Evolutionary conservation across 768 basidiomycete species (phyloP).

Genomic region (Tulasnella sp.): DNA sequence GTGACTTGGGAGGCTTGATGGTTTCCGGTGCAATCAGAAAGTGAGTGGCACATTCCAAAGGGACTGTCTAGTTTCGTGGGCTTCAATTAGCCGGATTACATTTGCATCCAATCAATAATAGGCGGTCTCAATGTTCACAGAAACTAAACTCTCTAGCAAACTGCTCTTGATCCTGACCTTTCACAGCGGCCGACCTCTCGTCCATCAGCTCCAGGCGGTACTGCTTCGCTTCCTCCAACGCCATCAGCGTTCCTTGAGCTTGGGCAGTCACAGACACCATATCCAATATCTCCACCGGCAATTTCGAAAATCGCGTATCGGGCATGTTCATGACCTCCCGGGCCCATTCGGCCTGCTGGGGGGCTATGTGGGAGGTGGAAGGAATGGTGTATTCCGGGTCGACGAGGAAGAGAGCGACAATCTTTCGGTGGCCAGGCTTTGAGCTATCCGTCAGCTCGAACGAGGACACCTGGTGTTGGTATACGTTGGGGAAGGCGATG

Average conservation of each 20-base stretch:
- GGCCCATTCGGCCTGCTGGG: slow-evolving; percentile 41
- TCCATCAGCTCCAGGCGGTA: background rate
- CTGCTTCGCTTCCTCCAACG: slow-evolving; percentile 2
- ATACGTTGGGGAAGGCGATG: slow-evolving; percentile 45
- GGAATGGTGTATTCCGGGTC: slow-evolving; percentile 29
- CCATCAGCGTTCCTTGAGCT: background rate
- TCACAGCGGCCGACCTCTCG: background rate
- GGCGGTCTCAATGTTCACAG: too few relatives aligned
- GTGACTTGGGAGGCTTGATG: too few relatives aligned
- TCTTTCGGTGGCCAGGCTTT: slow-evolving; percentile 33
- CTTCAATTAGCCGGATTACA: too few relatives aligned
- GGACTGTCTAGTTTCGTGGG: too few relatives aligned
- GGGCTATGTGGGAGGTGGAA: slow-evolving; percentile 35
- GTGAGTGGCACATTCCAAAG: too few relatives aligned
- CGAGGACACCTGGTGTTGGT: slow-evolving; percentile 35
- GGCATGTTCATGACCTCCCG: slow-evolving; percentile 23
- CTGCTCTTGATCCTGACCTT: background rate
- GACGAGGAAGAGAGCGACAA: slow-evolving; percentile 39
- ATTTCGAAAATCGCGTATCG: background rate
- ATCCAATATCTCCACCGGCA: background rate
- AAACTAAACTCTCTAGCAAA: too few relatives aligned
- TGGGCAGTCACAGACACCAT: background rate
- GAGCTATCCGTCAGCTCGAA: slow-evolving; percentile 32
- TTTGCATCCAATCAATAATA: too few relatives aligned
- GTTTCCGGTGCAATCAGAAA: too few relatives aligned